Evolutionary conservation across 176 grass and related monocot species (phyloP), one percentile per base, ranked within the genome.

Genomic region (Ananas comosus): DNA sequence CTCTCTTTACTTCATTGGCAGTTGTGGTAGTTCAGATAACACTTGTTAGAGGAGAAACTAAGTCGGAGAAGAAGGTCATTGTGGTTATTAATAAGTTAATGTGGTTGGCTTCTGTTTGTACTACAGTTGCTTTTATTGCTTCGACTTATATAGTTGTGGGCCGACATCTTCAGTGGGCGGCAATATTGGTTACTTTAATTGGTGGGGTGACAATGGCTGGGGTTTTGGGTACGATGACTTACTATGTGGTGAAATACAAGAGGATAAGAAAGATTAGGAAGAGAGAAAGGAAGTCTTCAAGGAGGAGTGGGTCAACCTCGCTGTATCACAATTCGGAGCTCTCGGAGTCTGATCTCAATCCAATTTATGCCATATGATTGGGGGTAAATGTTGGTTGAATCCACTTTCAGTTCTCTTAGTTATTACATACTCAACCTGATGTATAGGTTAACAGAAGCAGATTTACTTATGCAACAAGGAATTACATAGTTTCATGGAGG

Each of bases 11-110:
- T 64, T 97, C 93, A 69, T 78, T 97, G 77, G 89, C 86, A 1
- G 93, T 97, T 65, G 93, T 97, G 1, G 89, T 97, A 25, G 89
- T 97, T 74, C 93, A 97, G 74, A 90, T 97, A 85, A 97, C 93
- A 66, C 63, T 92, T 76, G 93, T 97, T 69, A 92, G 86, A 76
- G 86, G 93, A 52, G 93, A 97, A 80, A 97, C 86, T 14, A 97
- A 97, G 74, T 87, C 93, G 10, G 89, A 97, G 79, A 81, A 84
- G 77, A 79, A 64, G 71, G 93, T 92, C 70, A 84, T 89, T n/a
- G 93, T 70, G 89, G 77, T 97, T 73, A 97, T 97, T 57, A 97
- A 97, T 76, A 97, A 97, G 72, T 85, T 92, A 74, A 97, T 92
- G 93, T 92, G 89, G 93, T 51, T 92, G 68, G 93, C 93, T 51